Evolutionary conservation across 2,329 filamentous ascomycete species (phyloP).

Genomic region (Fusarium dlaminii): DNA sequence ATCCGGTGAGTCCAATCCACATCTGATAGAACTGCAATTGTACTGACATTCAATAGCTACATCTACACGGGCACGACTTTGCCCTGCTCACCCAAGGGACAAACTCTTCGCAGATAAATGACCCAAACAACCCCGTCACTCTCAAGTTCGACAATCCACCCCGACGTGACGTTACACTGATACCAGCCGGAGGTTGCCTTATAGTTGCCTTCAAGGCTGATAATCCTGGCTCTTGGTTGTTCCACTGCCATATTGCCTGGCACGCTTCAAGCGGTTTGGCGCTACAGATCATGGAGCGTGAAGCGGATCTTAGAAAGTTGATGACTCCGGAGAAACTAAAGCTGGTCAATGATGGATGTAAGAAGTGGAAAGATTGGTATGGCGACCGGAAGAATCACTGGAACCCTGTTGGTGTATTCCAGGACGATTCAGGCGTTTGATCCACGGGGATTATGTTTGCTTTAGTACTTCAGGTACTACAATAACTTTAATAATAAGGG

Average conservation of each 20-base stretch:
- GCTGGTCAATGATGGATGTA: constrained; percentile 7
- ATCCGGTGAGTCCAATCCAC: background rate
- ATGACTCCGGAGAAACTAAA: constrained; percentile 3
- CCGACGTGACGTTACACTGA: constrained; percentile 10
- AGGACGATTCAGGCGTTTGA: constrained; percentile 5
- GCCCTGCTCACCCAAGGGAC: constrained; percentile 12
- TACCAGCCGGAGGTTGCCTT: constrained; percentile 14
- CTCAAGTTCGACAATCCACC: constrained; percentile 23
- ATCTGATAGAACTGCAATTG: background rate
- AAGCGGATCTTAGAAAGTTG: constrained; percentile 11
- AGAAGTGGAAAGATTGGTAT: constrained; percentile 24
- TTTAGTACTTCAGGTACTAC: no score
- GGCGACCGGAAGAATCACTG: background rate
- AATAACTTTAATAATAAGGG: background rate
- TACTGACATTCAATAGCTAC: background rate
- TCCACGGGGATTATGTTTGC: no score
- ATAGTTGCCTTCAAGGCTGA: constrained; percentile 16
- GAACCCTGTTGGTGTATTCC: background rate
- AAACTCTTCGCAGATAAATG: background rate
- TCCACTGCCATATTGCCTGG: constrained; percentile 25
- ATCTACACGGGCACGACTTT: constrained; percentile 27
- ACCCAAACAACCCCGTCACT: background rate
- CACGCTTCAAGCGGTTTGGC: constrained; percentile 23
- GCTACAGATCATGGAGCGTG: constrained; percentile 16
- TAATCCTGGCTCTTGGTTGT: constrained; percentile 21